Percentiles rank a stretch among this genome's conserved stretches.
phyloP scores from a whole-genome alignment of 2,329 filamentous ascomycete genomes.

The Alternaria triticina region DNA sequence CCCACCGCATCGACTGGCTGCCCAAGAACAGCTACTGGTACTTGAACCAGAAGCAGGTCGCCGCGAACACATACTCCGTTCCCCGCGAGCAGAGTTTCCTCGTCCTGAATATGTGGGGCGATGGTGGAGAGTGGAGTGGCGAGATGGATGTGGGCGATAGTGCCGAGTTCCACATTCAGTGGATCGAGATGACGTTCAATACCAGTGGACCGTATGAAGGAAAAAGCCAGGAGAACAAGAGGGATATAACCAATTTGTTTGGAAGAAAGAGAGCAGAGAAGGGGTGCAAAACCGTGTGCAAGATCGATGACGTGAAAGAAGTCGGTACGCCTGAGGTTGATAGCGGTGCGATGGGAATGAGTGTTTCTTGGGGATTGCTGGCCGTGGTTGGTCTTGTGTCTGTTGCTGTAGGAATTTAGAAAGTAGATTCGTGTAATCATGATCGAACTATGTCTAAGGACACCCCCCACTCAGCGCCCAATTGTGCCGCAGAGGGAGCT shows the following conservation, averaged over 20 bases:
- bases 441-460: too few relatives aligned
- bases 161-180: slow-evolving; percentile 66
- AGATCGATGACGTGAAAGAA: slow-evolving; percentile 45
- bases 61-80: slow-evolving; percentile 62
- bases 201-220: slow-evolving; percentile 45
- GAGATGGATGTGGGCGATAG: slow-evolving; percentile 60
- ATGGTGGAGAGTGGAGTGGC: slow-evolving; percentile 66
- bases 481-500: too few relatives aligned
- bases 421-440: too few relatives aligned
- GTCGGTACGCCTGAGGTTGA: slow-evolving; percentile 45
- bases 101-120: slow-evolving; percentile 67
- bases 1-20: slow-evolving; percentile 67
- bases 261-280: slow-evolving; percentile 32
- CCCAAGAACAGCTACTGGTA: slow-evolving; percentile 62
- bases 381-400: slow-evolving; percentile 29
- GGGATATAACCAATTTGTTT: slow-evolving; percentile 17
- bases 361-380: slow-evolving; percentile 39
- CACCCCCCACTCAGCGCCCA: too few relatives aligned
- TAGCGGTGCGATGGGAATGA: slow-evolving; percentile 17
- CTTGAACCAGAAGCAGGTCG: slow-evolving; percentile 58
- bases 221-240: slow-evolving; percentile 18
- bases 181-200: slow-evolving; percentile 66
- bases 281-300: slow-evolving; percentile 45
- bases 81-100: slow-evolving; percentile 61
- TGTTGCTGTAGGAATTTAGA: slow-evolving; percentile 23